Percentiles rank a stretch among this genome's conserved stretches.
phyloP scores from a whole-genome alignment of 306 rosid species.

The Castanospermum australe region DNA sequence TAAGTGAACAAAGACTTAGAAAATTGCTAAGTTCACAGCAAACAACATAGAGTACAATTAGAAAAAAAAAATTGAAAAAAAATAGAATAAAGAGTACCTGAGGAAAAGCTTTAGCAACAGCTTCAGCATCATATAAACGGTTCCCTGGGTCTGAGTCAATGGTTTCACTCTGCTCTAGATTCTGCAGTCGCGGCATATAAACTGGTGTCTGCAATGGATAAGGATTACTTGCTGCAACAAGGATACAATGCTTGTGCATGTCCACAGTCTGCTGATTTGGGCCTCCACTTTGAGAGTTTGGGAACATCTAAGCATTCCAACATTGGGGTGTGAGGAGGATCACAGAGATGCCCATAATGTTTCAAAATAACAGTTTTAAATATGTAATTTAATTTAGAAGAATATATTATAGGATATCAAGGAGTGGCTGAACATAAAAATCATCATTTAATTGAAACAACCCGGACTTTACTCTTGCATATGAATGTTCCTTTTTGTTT shows the following conservation, averaged over 20 bases:
- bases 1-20: neutral
- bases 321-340: slow-evolving; percentile 22
- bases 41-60: neutral
- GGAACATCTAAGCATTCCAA: slow-evolving; percentile 71
- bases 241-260: slow-evolving; percentile 82
- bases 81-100: slow-evolving; percentile 50
- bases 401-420: neutral
- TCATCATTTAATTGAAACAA: too few species aligned
- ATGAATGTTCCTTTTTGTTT: too few species aligned
- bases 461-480: too few species aligned
- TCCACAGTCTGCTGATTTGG: slow-evolving; percentile 80
- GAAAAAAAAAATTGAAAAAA: neutral
- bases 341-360: neutral
- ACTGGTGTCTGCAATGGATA: slow-evolving; percentile 90
- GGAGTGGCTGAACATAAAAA: too few species aligned
- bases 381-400: neutral
- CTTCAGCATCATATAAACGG: slow-evolving; percentile 76
- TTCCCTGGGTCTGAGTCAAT: slow-evolving; percentile 68
- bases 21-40: slow-evolving; percentile 1
- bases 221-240: slow-evolving; percentile 92
- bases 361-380: neutral
- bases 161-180: slow-evolving; percentile 72
- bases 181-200: slow-evolving; percentile 72
- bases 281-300: slow-evolving; percentile 64
- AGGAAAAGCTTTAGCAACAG: slow-evolving; percentile 87